Evolutionary conservation across 202 grass and related monocot species (phyloP).

Genomic region (Setaria italica): DNA sequence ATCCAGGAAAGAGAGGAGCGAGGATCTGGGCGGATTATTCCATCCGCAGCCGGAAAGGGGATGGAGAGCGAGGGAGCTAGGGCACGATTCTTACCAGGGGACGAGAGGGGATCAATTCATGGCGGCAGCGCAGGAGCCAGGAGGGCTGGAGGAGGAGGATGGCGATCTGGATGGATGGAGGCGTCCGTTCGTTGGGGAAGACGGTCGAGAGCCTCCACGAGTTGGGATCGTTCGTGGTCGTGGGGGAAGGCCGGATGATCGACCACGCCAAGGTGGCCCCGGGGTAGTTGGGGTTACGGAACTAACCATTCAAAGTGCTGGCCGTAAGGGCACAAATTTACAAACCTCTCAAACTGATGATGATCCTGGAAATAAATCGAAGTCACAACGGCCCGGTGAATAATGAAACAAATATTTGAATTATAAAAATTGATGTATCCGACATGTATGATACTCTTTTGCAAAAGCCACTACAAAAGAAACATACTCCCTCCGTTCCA

Average conservation of each 20-base stretch:
- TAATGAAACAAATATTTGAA: too few relatives aligned
- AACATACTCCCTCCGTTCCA: too few relatives aligned
- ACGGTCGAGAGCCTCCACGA: neutral
- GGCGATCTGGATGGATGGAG: conserved; percentile 40
- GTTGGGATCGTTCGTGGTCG: neutral
- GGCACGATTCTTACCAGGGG: neutral
- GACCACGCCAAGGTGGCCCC: neutral
- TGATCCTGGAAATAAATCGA: too few relatives aligned
- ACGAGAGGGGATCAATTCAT: conserved; percentile 17
- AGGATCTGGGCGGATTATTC: neutral
- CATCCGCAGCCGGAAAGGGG: too few relatives aligned
- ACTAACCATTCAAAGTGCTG: conserved; percentile 3
- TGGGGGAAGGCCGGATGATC: neutral
- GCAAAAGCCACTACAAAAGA: too few relatives aligned
- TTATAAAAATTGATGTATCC: too few relatives aligned
- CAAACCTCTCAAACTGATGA: too few relatives aligned
- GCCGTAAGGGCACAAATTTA: neutral
- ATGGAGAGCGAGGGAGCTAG: neutral
- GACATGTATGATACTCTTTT: too few relatives aligned
- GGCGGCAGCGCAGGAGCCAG: neutral
- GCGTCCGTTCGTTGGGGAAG: neutral
- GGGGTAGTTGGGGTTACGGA: neutral
- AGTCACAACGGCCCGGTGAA: too few relatives aligned
- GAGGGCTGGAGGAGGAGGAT: neutral
- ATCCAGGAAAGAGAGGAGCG: neutral